Evolutionary conservation across 2,329 filamentous ascomycete species (phyloP).

Genomic region (Aspergillus oerlinghausenensis): DNA sequence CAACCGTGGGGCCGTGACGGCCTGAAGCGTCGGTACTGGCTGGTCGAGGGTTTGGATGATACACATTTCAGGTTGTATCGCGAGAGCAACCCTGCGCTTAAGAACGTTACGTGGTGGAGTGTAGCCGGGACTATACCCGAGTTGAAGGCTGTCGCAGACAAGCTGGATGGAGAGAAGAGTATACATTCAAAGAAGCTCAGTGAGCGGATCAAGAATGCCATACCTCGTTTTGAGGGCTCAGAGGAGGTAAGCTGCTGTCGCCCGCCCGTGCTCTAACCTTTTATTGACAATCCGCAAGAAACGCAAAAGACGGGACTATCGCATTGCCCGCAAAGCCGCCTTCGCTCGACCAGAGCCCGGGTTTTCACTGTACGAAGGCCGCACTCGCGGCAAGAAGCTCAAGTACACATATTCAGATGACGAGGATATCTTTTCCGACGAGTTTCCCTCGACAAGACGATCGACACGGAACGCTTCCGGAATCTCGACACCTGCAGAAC

Average conservation of each 20-base stretch:
- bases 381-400: slow-evolving; percentile 90
- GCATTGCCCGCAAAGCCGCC: slow-evolving; percentile 75
- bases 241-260: slow-evolving; percentile 63
- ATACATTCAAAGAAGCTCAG: slow-evolving; percentile 75
- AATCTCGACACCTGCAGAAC: slow-evolving; percentile 67
- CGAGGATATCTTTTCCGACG: slow-evolving; percentile 64
- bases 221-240: slow-evolving; percentile 87
- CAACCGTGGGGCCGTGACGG: slow-evolving; percentile 88
- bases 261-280: neutral
- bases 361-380: slow-evolving; percentile 91
- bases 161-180: slow-evolving; percentile 73
- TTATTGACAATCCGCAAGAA: slow-evolving; percentile 54
- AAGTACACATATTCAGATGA: slow-evolving; percentile 96
- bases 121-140: slow-evolving; percentile 89
- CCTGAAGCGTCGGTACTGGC: slow-evolving; percentile 86
- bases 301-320: slow-evolving; percentile 87
- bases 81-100: slow-evolving; percentile 77
- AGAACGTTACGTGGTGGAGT: slow-evolving; percentile 83
- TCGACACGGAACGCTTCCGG: slow-evolving; percentile 63
- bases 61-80: slow-evolving; percentile 91
- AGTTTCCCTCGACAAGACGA: slow-evolving; percentile 59
- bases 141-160: slow-evolving; percentile 68
- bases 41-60: slow-evolving; percentile 91
- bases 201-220: slow-evolving; percentile 70
- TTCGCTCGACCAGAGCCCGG: slow-evolving; percentile 84